Evolutionary conservation across 768 basidiomycete genomes (phyloP).

Genomic region (Macrolepiota fuliginosa): DNA sequence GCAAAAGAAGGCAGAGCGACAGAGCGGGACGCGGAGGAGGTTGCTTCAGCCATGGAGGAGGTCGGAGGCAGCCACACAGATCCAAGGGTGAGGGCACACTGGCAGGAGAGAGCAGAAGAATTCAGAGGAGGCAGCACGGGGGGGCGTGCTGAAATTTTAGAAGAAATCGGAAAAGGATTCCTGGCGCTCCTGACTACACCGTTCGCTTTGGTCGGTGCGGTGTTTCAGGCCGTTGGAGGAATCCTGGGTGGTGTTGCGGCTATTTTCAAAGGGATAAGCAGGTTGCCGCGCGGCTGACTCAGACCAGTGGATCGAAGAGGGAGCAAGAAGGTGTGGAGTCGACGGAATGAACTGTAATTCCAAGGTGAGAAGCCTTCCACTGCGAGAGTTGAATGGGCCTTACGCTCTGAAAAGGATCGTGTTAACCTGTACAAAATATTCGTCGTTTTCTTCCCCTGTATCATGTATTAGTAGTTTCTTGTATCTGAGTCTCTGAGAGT

Average conservation of each 20-base stretch:
- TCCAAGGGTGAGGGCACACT: background rate
- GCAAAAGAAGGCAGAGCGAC: background rate
- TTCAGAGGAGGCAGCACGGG: background rate
- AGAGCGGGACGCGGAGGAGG: background rate
- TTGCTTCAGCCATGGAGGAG: conserved; percentile 3
- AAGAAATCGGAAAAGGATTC: conserved; percentile 5
- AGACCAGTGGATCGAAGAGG: background rate
- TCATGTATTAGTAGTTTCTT: no score
- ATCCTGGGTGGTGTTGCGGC: conserved; percentile 6
- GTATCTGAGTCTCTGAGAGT: no score
- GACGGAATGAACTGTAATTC: background rate
- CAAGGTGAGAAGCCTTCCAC: background rate
- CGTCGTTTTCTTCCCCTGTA: no score
- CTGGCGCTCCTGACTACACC: conserved; percentile 5
- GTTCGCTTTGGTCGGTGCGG: conserved; percentile 1
- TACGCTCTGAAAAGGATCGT: background rate
- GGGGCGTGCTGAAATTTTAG: background rate
- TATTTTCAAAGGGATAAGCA: background rate
- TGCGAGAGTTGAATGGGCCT: background rate
- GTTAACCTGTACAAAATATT: background rate
- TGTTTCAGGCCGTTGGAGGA: conserved; percentile 2
- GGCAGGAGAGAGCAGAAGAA: conserved; percentile 1
- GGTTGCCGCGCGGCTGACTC: background rate
- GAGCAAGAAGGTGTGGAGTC: background rate
- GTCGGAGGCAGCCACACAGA: conserved; percentile 5